Base-by-base conservation (phyloP, 192 early-diverging fungal species). In the Geranomyces michiganensis region DNA sequence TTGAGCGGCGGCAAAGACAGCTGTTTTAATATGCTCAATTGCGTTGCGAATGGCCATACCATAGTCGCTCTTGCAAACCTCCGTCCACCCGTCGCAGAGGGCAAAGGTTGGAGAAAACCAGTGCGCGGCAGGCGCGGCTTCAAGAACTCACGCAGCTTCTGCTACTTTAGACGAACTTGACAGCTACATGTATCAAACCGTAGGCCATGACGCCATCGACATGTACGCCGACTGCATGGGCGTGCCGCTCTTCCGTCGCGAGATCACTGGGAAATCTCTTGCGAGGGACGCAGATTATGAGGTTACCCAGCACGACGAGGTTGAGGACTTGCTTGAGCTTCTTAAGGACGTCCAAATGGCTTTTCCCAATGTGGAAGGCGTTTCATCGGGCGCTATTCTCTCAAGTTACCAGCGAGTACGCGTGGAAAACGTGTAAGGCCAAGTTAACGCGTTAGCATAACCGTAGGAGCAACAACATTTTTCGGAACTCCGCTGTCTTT, bases 371-470 rank as follows among this genome's bases (percentile, higher is more conserved):
- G 84, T 96, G 14, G 75, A 92, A 65, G 97, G 82, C 17, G 93
- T 99, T 6, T 92, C 93, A 29, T 90, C 93, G 19, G 97, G 97
- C 21, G 97, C 97, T 0, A 99, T 99, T 61, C 83, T 99, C 62
- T 97, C 95, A 3, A 94, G 89, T 73, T 99, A 98, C 80, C 97
- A 99, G 76, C 87, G 95, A n/a, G 90, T 96, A 55, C 90, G 97
- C 32, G 94, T 99, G 4, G 94, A 99, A 75, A 81, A 95, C 79
- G 92, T 99, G 83, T 96, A 87, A 61, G 86, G 72, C 30, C 59
- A 65, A 41, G 36, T 41, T 7, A 41, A 41, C n/a, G n/a, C n/a
- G n/a, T n/a, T n/a, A n/a, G n/a, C n/a, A n/a, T n/a, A n/a, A n/a
- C n/a, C n/a, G n/a, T n/a, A n/a, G n/a, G n/a, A n/a, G n/a, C n/a